Evolutionary conservation across 768 basidiomycete genomes (phyloP).

Genomic region (Trametes elegans): DNA sequence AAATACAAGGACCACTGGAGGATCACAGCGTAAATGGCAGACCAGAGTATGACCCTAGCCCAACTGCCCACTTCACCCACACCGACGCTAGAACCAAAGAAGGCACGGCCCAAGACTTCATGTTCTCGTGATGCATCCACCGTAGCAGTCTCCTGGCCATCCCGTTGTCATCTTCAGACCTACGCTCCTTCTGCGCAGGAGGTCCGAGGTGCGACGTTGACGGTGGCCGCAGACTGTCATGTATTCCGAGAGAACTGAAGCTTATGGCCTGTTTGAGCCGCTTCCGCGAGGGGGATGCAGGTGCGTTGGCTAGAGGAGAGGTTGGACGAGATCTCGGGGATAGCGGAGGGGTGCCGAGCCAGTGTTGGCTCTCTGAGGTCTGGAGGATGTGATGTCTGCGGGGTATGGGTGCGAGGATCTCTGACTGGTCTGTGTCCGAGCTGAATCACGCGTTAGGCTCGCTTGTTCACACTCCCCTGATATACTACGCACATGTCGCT

Average conservation of each 20-base stretch:
- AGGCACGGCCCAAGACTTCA: constrained; percentile 61
- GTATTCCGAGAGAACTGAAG: constrained; percentile 45
- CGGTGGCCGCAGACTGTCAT: constrained; percentile 30
- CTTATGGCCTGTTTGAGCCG: constrained; percentile 29
- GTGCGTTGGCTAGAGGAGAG: constrained; percentile 42
- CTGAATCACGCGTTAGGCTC: constrained; percentile 13
- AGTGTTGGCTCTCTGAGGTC: constrained; percentile 54
- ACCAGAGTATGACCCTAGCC: constrained; percentile 85
- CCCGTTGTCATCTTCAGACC: constrained; percentile 31
- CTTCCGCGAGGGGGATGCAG: constrained; percentile 26
- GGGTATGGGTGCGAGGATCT: constrained; percentile 66
- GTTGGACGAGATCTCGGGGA: constrained; percentile 47
- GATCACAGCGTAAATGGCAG: constrained; percentile 27
- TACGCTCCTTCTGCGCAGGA: constrained; percentile 7
- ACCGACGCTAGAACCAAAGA: constrained; percentile 49
- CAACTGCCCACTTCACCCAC: constrained; percentile 65
- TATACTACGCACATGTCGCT: constrained; percentile 22
- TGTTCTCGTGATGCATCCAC: constrained; percentile 74
- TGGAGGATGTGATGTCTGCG: constrained; percentile 59
- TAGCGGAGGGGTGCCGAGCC: constrained; percentile 50
- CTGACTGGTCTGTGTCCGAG: constrained; percentile 34
- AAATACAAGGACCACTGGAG: constrained; percentile 7
- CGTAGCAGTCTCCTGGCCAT: constrained; percentile 65
- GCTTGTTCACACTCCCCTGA: not conserved
- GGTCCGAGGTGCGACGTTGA: not conserved